phyloP scores from a whole-genome alignment of 768 basidiomycete genomes.

The Steccherinum ochraceum region DNA sequence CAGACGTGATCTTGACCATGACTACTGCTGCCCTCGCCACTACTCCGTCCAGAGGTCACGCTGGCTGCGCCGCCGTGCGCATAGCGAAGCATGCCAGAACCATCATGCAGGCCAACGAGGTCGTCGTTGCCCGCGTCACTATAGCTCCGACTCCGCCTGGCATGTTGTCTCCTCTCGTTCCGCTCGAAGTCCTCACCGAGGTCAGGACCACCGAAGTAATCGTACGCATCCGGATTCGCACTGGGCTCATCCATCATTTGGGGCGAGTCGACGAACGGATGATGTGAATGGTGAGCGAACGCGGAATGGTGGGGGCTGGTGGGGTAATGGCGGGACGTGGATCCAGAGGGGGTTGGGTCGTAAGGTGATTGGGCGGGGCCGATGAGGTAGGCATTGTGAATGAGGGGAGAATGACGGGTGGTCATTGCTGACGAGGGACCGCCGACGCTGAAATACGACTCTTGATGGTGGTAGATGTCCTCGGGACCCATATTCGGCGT shows the following conservation, averaged over 20 bases:
- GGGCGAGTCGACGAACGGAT: slow-evolving; percentile 12
- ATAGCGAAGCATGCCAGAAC: too few species aligned
- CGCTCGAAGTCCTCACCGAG: slow-evolving; percentile 42
- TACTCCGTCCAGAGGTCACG: slow-evolving; percentile 20
- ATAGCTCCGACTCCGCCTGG: not conserved
- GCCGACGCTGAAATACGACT: slow-evolving; percentile 30
- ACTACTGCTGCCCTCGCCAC: slow-evolving; percentile 7
- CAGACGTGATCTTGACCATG: too few species aligned
- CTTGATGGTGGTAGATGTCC: slow-evolving; percentile 29
- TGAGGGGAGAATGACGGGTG: too few species aligned
- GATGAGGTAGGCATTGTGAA: too few species aligned
- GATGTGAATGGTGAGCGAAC: too few species aligned
- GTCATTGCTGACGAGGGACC: slow-evolving; percentile 10
- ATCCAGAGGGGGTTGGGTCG: slow-evolving; percentile 5
- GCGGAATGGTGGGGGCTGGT: too few species aligned
- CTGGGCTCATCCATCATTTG: slow-evolving; percentile 10
- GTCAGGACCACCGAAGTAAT: slow-evolving; percentile 56
- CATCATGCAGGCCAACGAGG: too few species aligned
- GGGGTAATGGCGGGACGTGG: too few species aligned
- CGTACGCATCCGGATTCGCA: slow-evolving; percentile 37
- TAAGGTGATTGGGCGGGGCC: slow-evolving; percentile 14
- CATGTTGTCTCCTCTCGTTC: too few species aligned
- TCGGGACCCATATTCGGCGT: slow-evolving; percentile 18
- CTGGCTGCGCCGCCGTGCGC: slow-evolving; percentile 19
- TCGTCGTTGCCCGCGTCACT: slow-evolving; percentile 3